Conservation (phyloP, 495 filamentous ascomycete genomes). For the Annulohypoxylon nitens region DNA sequence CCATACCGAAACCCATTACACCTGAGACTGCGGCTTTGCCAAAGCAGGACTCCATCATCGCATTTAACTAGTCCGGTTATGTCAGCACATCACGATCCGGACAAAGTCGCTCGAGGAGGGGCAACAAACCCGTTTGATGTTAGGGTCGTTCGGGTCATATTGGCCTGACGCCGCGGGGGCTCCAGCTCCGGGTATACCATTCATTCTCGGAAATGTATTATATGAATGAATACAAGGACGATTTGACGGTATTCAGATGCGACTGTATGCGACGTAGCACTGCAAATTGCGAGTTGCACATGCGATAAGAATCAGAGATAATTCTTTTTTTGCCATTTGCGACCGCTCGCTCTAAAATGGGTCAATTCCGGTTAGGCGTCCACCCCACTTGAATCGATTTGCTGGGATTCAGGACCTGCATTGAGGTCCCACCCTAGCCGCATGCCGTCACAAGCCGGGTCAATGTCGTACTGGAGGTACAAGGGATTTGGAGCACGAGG, state of each 20-base stretch:
- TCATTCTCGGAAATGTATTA: slow-evolving; percentile 38
- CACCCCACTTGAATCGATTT: slow-evolving; percentile 13
- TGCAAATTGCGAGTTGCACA: slow-evolving; percentile 2
- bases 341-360: slow-evolving; percentile 29
- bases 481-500: not conserved
- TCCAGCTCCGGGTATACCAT: slow-evolving; percentile 44
- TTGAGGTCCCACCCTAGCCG: slow-evolving; percentile 16
- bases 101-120: slow-evolving; percentile 23
- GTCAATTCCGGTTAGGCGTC: not conserved
- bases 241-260: not conserved
- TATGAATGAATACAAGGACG: not conserved
- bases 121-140: slow-evolving; percentile 54
- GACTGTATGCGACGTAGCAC: slow-evolving; percentile 3
- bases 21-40: slow-evolving; percentile 86
- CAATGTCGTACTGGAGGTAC: not conserved
- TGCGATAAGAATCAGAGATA: slow-evolving; percentile 37
- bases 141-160: slow-evolving; percentile 59
- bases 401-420: slow-evolving; percentile 26
- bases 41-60: slow-evolving; percentile 88
- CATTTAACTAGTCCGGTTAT: slow-evolving; percentile 71
- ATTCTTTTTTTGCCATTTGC: slow-evolving; percentile 45
- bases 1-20: slow-evolving; percentile 88
- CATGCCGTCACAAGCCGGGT: slow-evolving; percentile 9
- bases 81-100: slow-evolving; percentile 33
- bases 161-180: slow-evolving; percentile 21